Evolutionary conservation across 179 eudicot genomes (phyloP).

Genomic region (Silene vulgaris): DNA sequence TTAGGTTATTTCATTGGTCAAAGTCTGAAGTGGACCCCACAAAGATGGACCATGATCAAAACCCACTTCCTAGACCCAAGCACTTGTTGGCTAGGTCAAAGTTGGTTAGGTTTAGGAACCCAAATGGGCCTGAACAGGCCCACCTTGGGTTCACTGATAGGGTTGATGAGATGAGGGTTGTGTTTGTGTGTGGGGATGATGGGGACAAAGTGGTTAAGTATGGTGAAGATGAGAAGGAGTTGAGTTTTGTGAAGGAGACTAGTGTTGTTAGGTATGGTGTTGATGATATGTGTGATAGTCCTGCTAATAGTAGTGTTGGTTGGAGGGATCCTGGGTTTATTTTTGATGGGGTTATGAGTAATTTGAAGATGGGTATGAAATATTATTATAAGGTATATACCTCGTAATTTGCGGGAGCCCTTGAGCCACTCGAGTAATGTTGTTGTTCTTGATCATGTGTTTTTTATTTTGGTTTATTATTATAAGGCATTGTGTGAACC

Average conservation of each 20-base stretch:
- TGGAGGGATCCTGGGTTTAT: slow-evolving; percentile 98
- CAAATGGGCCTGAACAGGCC: slow-evolving; percentile 80
- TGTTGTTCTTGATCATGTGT: not conserved
- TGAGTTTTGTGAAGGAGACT: slow-evolving; percentile 35
- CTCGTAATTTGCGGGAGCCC: no score
- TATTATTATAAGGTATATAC: slow-evolving; percentile 74
- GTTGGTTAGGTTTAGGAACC: slow-evolving; percentile 43
- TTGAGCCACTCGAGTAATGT: no score
- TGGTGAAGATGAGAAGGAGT: slow-evolving; percentile 39
- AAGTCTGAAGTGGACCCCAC: slow-evolving; percentile 52
- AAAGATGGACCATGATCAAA: slow-evolving; percentile 62
- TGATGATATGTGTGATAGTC: slow-evolving; percentile 85
- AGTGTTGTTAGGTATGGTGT: slow-evolving; percentile 56
- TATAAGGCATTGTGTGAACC: no score
- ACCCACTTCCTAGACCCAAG: slow-evolving; percentile 74
- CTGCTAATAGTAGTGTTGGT: slow-evolving; percentile 79
- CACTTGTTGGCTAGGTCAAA: slow-evolving; percentile 51
- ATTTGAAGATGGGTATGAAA: slow-evolving; percentile 57
- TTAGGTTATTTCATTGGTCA: slow-evolving; percentile 73
- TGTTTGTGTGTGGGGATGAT: slow-evolving; percentile 72
- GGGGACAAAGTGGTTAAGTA: slow-evolving; percentile 57
- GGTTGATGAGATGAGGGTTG: slow-evolving; percentile 75
- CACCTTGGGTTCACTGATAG: slow-evolving; percentile 61
- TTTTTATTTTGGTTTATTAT: not conserved
- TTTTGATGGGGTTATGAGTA: slow-evolving; percentile 66